Evolutionary conservation across 2,329 filamentous ascomycete species (phyloP), one percentile per base, ranked within the genome.

Genomic region (Harringtonia aguacate): DNA sequence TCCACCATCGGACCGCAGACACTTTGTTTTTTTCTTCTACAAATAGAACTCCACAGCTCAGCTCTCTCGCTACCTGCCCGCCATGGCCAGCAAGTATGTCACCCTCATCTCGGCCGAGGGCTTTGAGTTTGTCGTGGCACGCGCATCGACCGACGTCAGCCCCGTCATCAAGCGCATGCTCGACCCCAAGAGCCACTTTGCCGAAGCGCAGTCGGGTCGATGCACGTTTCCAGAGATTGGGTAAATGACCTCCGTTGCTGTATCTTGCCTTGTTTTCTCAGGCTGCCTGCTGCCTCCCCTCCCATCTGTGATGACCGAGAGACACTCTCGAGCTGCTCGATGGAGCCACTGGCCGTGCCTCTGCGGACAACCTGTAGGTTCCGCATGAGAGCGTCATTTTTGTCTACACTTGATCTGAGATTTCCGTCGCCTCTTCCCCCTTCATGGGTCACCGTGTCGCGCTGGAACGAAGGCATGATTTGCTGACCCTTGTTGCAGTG

Each of bases 101-200:
- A 89, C 85, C 6, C 75, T 90, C 42, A 72, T 88, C 35, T 87
- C 84, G 1, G 73, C 70, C 52, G 85, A 90, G 61, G 82, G 77
- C 54, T 87, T 79, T 59, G 83, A 87, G 65, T 89, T 86, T 58
- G 77, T 85, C 50, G 72, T 89, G 41, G 68, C 84, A 44, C 78
- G 84, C 43, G 81, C 84, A 40, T 80, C 83, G 3, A 78, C 83
- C 47, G 69, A 77, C 55, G 68, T 84, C 56, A 84, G 82, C 53
- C 79, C 79, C 29, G 75, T 80, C 46, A 82, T 90, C 64, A 83
- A 78, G 64, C 73, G 78, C 59, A 87, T 86, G 75, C 66, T 90
- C 47, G 80, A 86, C 55, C 75, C 79, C 15, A 70, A 73, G 53
- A 82, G 72, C 58, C 73, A 73, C 52, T 87, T 87, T 55, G 57